Base-by-base conservation (phyloP, 805 yeast species). In the Pichia sporocuriosa region DNA sequence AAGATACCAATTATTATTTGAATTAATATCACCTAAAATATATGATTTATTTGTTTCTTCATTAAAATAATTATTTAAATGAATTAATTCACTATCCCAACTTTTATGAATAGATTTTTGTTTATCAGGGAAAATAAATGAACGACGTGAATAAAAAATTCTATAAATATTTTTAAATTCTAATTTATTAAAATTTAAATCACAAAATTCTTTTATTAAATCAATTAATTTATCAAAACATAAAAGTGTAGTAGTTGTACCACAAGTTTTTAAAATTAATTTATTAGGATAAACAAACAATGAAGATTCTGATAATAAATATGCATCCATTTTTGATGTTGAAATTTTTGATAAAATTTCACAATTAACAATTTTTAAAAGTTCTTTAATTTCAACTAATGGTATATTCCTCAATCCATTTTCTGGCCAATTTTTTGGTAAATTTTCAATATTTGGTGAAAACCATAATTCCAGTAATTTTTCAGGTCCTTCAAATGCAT, bases 401-500 rank as follows among this genome's bases (percentile, higher is more conserved):
- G 86, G 79, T 44, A 90, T 77, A 11, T 72, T 63, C 50, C 94
- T 67, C 44, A 83, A 71, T 26, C 75, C 86, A 58, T 66, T 68
- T 7, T 38, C 48, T 25, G 58, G 48, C 55, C 63, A 56, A 11
- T 67, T 59, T 22, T 52, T 25, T 1, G 75, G 73, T 6, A 49
- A 40, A n/a, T 61, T 50, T 21, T 57, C 45, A 31, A 66, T 67
- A 29, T 69, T 61, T 11, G 81, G 73, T 52, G 80, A 79, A 58
- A 88, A 80, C 96, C 96, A 89, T 44, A 90, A 69, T 60, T 90
- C 96, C 32, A 93, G 69, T 43, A 90, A 69, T 63, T 90, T 93
- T 63, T 90, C 97, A 25, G 98, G 97, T 6, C 98, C 97, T 68
- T 90, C 97, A 59, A 90, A 90, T 2, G 97, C 96, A 57, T 79